Evolutionary conservation across 139 green algal species (phyloP).

Genomic region (Chlamydomonas eustigma): DNA sequence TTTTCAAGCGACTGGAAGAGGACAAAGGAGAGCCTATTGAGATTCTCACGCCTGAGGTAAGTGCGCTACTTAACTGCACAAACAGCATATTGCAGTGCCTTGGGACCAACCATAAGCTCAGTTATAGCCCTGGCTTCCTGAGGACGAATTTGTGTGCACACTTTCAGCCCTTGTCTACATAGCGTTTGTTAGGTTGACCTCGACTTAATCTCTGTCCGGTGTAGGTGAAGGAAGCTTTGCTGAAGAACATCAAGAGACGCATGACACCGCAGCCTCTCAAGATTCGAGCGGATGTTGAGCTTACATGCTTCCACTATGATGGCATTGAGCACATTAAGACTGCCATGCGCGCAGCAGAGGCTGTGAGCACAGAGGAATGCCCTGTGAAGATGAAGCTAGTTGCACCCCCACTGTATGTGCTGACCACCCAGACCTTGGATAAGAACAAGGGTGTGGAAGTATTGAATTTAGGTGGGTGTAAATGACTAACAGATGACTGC

Average conservation of each 20-base stretch:
- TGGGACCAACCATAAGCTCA: too few relatives aligned
- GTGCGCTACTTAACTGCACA: too few relatives aligned
- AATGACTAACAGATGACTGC: too few relatives aligned
- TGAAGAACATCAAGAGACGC: constrained; percentile 93
- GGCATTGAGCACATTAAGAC: constrained; percentile 95
- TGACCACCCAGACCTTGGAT: constrained; percentile 94
- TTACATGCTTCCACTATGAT: constrained; percentile 97
- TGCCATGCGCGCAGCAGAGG: constrained; percentile 65
- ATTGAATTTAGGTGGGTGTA: constrained; percentile 16
- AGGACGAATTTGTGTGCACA: too few relatives aligned
- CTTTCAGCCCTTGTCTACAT: too few relatives aligned
- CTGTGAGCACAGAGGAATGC: constrained; percentile 65
- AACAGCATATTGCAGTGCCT: too few relatives aligned
- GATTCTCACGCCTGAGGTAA: constrained; percentile 52
- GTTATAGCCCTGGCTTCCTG: too few relatives aligned
- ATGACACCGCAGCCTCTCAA: constrained; percentile 99
- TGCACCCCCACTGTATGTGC: constrained; percentile 95
- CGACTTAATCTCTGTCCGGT: too few relatives aligned
- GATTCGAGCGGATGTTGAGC: constrained; percentile 93
- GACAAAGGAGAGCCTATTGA: constrained; percentile 47
- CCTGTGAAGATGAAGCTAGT: constrained; percentile 95
- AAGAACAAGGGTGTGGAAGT: constrained; percentile 69
- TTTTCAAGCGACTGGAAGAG: constrained; percentile 54
- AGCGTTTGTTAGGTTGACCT: too few relatives aligned
- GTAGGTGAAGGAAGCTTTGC: constrained; percentile 76